Evolutionary conservation across 176 grass and related monocot genomes (phyloP).

Genomic region (Bothriochloa decipiens): DNA sequence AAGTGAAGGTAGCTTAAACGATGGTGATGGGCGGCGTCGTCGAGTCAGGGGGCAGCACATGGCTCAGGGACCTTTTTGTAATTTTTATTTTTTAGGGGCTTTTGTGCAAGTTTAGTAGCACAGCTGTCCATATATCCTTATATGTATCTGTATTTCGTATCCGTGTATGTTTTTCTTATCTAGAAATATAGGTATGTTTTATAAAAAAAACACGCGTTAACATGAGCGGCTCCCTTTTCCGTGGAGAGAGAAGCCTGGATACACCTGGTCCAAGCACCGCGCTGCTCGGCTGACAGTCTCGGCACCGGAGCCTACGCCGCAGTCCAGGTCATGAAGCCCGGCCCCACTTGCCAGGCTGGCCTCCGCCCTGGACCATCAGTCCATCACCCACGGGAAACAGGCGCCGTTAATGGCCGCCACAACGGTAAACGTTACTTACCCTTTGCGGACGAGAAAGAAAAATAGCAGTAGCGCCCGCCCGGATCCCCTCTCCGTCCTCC

Average conservation of each 20-base stretch:
- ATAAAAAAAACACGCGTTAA: background rate
- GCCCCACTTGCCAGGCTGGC: slow-evolving; percentile 35
- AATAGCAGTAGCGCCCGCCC: slow-evolving; percentile 36
- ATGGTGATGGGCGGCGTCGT: too few relatives aligned
- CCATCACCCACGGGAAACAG: slow-evolving; percentile 34
- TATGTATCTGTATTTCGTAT: too few relatives aligned
- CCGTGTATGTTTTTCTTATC: too few relatives aligned
- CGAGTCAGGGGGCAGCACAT: too few relatives aligned
- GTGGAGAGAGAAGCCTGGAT: slow-evolving; percentile 28
- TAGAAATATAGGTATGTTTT: too few relatives aligned
- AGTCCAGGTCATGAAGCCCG: background rate
- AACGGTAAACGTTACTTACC: slow-evolving; percentile 69
- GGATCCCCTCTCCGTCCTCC: slow-evolving; percentile 41
- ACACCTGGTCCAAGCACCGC: slow-evolving; percentile 1
- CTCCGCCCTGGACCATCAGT: slow-evolving; percentile 23
- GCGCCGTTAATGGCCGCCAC: slow-evolving; percentile 60
- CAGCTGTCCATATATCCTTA: too few relatives aligned
- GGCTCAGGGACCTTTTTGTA: too few relatives aligned
- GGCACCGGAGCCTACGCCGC: background rate
- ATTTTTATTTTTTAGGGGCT: too few relatives aligned
- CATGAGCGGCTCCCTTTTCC: slow-evolving; percentile 21
- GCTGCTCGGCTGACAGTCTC: background rate
- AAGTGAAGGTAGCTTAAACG: too few relatives aligned
- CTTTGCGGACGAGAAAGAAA: slow-evolving; percentile 29
- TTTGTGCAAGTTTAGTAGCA: too few relatives aligned